A percentile compares a stretch with the other conserved stretches of the same genome.
Conservation (phyloP, 345 rosid genomes). For the Pugionium cornutum region DNA sequence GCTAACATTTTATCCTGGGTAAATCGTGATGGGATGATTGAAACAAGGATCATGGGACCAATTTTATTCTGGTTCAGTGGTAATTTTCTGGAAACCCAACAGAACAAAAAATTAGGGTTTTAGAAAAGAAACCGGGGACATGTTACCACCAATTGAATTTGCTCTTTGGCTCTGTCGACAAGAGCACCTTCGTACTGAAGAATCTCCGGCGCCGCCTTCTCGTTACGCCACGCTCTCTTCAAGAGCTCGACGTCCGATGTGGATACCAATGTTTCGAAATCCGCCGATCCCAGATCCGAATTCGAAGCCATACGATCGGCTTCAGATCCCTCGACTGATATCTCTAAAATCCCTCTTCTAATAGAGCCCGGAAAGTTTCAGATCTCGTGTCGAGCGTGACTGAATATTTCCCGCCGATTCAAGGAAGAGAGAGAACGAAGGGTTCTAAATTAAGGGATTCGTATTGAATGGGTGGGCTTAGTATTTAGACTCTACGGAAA, state of each 20-base stretch:
- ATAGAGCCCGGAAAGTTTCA: no score
- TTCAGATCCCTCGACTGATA: no score
- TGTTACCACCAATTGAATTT: constrained; percentile 60
- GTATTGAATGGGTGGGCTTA: no score
- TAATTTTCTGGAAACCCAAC: neutral
- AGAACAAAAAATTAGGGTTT: neutral
- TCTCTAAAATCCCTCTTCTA: no score
- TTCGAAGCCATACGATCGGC: constrained; percentile 40
- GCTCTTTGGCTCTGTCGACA: constrained; percentile 53
- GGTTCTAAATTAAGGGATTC: no score
- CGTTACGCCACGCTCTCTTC: constrained; percentile 83
- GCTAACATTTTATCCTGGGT: neutral
- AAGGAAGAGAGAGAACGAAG: no score
- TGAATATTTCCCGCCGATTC: no score
- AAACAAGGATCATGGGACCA: neutral
- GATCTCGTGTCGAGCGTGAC: no score
- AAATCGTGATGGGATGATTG: neutral
- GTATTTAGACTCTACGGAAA: no score
- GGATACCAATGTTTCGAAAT: constrained; percentile 59
- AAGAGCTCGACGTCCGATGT: constrained; percentile 70
- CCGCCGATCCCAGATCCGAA: constrained; percentile 43
- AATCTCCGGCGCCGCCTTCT: constrained; percentile 91
- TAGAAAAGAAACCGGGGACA: neutral
- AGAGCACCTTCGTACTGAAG: constrained; percentile 59
- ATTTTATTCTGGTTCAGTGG: no score